A percentile compares a stretch with the other conserved stretches of the same genome.
phyloP scores from a whole-genome alignment of 768 basidiomycete genomes.

The Mycena vitilis region DNA sequence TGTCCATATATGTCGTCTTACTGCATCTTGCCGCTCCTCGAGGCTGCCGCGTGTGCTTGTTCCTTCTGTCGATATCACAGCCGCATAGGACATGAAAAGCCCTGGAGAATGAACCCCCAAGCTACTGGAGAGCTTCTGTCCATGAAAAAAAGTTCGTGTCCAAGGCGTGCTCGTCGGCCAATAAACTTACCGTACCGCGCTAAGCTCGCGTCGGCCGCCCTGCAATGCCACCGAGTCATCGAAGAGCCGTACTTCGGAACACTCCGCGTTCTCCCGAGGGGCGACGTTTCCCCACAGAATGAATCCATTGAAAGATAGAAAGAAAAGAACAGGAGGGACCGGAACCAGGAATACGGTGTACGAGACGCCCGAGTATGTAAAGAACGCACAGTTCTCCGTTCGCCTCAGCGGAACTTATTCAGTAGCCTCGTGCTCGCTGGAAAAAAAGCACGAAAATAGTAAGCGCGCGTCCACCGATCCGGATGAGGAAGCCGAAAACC shows the following conservation, averaged over 20 bases:
- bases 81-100: conserved; percentile 16
- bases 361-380: conserved; percentile 8
- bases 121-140: conserved; percentile 13
- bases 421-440: conserved; percentile 59
- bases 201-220: conserved; percentile 23
- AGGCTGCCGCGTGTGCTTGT: conserved; percentile 18
- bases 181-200: conserved; percentile 23
- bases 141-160: conserved; percentile 20
- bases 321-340: conserved; percentile 8
- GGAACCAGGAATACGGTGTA: conserved; percentile 7
- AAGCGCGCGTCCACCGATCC: conserved; percentile 1
- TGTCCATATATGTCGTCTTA: background rate
- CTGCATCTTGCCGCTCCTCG: conserved; percentile 19
- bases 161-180: conserved; percentile 31
- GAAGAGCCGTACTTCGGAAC: conserved; percentile 33
- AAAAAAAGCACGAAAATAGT: conserved; percentile 29
- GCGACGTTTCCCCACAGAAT: conserved; percentile 17
- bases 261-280: conserved; percentile 18
- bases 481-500: conserved; percentile 42
- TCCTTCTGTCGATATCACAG: background rate
- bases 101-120: conserved; percentile 18
- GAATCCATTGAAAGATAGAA: conserved; percentile 17
- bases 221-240: conserved; percentile 7
- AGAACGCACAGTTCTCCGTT: conserved; percentile 13
- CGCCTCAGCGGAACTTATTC: conserved; percentile 56